These are phyloP conservation scores for Achaetomium macrosporum DNA, from an alignment of 2,329 filamentous ascomycete genomes.

Conservation along the genomic window DNA sequence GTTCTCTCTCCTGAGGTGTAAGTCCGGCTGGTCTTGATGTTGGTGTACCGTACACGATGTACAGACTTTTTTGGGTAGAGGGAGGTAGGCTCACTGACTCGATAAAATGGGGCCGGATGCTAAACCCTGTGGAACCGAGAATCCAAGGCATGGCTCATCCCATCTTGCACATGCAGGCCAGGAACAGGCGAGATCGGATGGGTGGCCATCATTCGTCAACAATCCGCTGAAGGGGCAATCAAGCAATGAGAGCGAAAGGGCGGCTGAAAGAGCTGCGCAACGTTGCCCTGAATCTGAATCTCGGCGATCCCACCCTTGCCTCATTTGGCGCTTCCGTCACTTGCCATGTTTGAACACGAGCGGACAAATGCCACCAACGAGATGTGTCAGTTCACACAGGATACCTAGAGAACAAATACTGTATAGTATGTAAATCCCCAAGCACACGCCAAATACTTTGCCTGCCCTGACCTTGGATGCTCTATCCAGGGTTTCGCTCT, in stretches of 20 bases:
- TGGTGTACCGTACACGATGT: too few relatives aligned
- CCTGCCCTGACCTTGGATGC: background rate
- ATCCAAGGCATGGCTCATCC: background rate
- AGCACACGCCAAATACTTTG: background rate
- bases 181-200: background rate
- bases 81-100: too few relatives aligned
- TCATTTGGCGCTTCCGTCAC: constrained; percentile 16
- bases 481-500: background rate
- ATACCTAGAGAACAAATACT: background rate
- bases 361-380: constrained; percentile 6
- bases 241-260: too few relatives aligned
- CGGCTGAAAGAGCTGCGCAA: background rate
- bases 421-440: background rate
- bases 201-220: too few relatives aligned
- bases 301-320: constrained; percentile 11
- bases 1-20: too few relatives aligned
- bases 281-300: background rate
- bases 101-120: too few relatives aligned
- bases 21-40: too few relatives aligned
- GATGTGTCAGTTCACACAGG: background rate
- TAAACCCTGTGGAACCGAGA: background rate
- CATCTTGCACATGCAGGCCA: background rate
- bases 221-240: too few relatives aligned
- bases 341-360: constrained; percentile 11
- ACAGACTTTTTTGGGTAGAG: too few relatives aligned